Base-by-base conservation (phyloP, 495 filamentous ascomycete genomes). In the Coniosporium apollinis region DNA sequence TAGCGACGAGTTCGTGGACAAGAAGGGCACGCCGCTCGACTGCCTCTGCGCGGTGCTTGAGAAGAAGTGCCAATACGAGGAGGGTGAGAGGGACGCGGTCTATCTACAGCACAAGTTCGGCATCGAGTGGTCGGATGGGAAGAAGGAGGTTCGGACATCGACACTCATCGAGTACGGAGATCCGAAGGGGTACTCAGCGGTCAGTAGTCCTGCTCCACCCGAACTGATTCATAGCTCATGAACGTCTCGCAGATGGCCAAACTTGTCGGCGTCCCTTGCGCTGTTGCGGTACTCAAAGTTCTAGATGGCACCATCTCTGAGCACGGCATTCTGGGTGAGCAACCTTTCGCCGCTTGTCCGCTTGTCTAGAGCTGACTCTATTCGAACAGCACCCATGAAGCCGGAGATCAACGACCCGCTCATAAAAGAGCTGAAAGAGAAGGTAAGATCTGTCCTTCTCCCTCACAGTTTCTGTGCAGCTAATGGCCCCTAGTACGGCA, bases 91-190 rank as follows among this genome's bases (percentile, higher is more conserved):
- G 32, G 21, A 32, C 30, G 13, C 22, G 10, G 19, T 22, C 10
- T 19, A 10, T 28, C 30, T 22, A 25, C 83, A 91, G 62, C 89
- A 97, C 69, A 83, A 79, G 55, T 94, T 94, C 54, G 77, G 76
- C 54, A 81, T 94, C 48, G 79, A 94, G 66, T 57, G 76, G 51
- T 70, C 72, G 52, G 82, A 94, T 48, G 77, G 76, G 42, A 62
- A 52, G 38, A 59, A 72, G 53, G 77, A 92, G 67, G 81, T 70
- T 24, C 66, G 74, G 29, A 85, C 81, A 5, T 78, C 70, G 25
- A 94, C 86, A 9, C 69, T 94, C 5, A 67, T 66, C 56, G 87
- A 91, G 53, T 92, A 93, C 52, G 87, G 89, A 48, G 74, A 74
- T 47, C 76, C 80, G 41, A 65, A 69, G 34, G 56, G 82, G 17